A percentile compares a stretch with the other conserved stretches of the same genome.
phyloP scores from a whole-genome alignment of 2,329 filamentous ascomycete genomes.

The Anthostomella pinea region DNA sequence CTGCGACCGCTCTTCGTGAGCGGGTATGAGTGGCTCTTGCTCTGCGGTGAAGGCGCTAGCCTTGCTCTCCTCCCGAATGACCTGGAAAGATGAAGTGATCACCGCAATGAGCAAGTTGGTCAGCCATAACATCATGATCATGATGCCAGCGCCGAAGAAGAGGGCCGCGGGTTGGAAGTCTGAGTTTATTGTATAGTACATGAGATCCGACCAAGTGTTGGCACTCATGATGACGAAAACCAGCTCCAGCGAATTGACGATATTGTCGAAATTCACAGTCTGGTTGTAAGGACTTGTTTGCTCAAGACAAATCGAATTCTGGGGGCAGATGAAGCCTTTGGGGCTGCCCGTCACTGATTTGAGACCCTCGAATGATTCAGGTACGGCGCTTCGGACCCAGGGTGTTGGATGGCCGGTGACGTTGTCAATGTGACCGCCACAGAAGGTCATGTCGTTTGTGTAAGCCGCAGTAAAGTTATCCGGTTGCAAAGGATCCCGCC shows the following conservation, averaged over 20 bases:
- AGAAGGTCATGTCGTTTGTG: slow-evolving; percentile 70
- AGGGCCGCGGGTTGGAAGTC: slow-evolving; percentile 86
- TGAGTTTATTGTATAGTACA: slow-evolving; percentile 89
- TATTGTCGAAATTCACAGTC: slow-evolving; percentile 94
- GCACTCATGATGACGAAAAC: slow-evolving; percentile 99
- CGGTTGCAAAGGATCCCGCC: slow-evolving; percentile 63
- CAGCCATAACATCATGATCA: slow-evolving; percentile 94
- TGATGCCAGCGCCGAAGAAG: slow-evolving; percentile 70
- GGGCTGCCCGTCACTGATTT: slow-evolving; percentile 47
- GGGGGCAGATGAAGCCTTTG: slow-evolving; percentile 88
- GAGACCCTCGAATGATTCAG: slow-evolving; percentile 45
- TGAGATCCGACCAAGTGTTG: slow-evolving; percentile 92
- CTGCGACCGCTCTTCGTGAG: slow-evolving; percentile 40
- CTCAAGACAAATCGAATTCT: slow-evolving; percentile 79
- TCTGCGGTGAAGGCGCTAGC: slow-evolving; percentile 87
- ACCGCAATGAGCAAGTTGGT: slow-evolving; percentile 93
- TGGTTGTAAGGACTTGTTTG: slow-evolving; percentile 74
- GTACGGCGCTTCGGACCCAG: slow-evolving; percentile 57
- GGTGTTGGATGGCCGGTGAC: slow-evolving; percentile 55
- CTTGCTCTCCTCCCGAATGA: slow-evolving; percentile 94
- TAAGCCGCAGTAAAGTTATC: slow-evolving; percentile 54
- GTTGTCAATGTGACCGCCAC: slow-evolving; percentile 75
- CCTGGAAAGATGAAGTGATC: slow-evolving; percentile 97
- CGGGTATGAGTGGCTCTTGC: slow-evolving; percentile 45
- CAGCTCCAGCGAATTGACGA: slow-evolving; percentile 84